These are phyloP conservation scores for Escovopsis sp. DNA, from an alignment of 2,329 filamentous ascomycete species.

Conservation along the genomic window DNA sequence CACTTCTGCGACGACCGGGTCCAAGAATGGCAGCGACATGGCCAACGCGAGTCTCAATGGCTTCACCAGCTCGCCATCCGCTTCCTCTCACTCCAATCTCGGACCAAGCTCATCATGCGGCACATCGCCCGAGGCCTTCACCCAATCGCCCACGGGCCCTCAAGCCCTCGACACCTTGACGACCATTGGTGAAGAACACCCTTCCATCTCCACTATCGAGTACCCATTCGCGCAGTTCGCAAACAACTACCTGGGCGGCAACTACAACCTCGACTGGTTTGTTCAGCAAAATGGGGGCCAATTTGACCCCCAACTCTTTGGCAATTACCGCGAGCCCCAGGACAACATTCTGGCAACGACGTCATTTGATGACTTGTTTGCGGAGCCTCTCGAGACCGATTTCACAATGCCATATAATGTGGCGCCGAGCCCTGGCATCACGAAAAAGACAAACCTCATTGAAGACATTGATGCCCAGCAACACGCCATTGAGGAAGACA, in stretches of 20 bases:
- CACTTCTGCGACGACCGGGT: slow-evolving; percentile 30
- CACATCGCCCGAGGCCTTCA: slow-evolving; percentile 63
- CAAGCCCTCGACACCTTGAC: slow-evolving; percentile 49
- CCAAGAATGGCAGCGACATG: slow-evolving; percentile 37
- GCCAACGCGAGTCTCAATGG: slow-evolving; percentile 29
- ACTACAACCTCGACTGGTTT: slow-evolving; percentile 55
- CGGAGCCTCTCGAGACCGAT: slow-evolving; percentile 69
- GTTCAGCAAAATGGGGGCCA: slow-evolving; percentile 68
- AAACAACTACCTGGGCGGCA: slow-evolving; percentile 21
- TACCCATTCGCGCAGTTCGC: slow-evolving; percentile 17
- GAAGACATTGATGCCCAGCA: slow-evolving; percentile 64
- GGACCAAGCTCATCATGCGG: slow-evolving; percentile 54
- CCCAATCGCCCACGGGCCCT: slow-evolving; percentile 52
- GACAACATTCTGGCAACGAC: slow-evolving; percentile 58
- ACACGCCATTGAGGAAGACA: slow-evolving; percentile 53
- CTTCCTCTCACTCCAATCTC: slow-evolving; percentile 44
- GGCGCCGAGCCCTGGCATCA: slow-evolving; percentile 25
- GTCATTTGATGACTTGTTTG: slow-evolving; percentile 58
- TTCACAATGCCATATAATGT: slow-evolving; percentile 72
- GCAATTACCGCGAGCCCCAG: slow-evolving; percentile 81
- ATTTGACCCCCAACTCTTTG: slow-evolving; percentile 86
- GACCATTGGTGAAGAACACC: slow-evolving; percentile 52
- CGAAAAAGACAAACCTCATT: slow-evolving; percentile 54
- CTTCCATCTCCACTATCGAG: slow-evolving; percentile 24
- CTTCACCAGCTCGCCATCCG: slow-evolving; percentile 49